phyloP scores from a whole-genome alignment of 257 asterid species.

The Nicotiana benthamiana region DNA sequence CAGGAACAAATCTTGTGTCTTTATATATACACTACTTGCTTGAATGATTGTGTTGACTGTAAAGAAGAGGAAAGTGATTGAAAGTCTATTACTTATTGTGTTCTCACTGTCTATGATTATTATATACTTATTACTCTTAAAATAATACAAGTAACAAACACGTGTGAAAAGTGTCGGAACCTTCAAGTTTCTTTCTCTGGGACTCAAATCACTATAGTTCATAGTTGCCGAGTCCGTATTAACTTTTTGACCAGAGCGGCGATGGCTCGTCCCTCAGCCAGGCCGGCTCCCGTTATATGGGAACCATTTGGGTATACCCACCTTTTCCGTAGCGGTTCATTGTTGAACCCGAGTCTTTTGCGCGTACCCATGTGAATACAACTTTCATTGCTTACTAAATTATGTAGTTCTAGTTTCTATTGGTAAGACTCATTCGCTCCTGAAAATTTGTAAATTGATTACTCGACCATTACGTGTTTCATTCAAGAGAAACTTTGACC shows the following conservation, averaged over 20 bases:
- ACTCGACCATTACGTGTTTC: too few species aligned
- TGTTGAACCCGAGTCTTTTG: background rate
- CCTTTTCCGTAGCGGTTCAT: background rate
- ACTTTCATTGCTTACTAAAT: background rate
- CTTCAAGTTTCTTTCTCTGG: background rate
- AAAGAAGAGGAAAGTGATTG: background rate
- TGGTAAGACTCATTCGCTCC: too few species aligned
- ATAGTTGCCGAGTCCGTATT: background rate
- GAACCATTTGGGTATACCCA: background rate
- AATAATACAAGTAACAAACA: background rate
- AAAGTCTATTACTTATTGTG: background rate
- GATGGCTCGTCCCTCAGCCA: background rate
- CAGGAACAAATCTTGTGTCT: background rate
- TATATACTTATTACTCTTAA: background rate
- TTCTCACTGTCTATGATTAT: background rate
- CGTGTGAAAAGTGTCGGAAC: background rate
- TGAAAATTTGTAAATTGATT: too few species aligned
- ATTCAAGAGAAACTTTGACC: too few species aligned
- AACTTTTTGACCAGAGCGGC: background rate
- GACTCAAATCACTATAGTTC: background rate
- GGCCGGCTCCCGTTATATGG: background rate
- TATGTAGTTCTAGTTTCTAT: too few species aligned
- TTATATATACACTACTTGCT: background rate
- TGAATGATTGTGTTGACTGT: background rate
- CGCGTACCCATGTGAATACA: constrained; percentile 1